phyloP scores from a whole-genome alignment of 106 monocot genomes.

The Acanthochlamys bracteata region DNA sequence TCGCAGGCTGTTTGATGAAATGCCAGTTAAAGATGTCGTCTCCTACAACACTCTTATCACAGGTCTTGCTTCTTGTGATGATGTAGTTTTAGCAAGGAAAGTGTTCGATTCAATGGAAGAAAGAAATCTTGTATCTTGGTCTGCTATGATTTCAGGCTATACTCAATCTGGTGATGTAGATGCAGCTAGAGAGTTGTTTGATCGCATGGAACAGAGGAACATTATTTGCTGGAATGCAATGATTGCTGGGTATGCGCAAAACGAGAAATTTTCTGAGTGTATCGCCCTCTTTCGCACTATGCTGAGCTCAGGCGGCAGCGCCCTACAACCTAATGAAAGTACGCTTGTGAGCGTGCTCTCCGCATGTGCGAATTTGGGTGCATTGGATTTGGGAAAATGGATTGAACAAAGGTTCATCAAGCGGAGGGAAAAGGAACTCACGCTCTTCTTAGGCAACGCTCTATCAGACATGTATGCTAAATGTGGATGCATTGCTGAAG shows the following conservation, averaged over 20 bases:
- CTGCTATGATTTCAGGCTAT: conserved; percentile 35
- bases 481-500: conserved; percentile 39
- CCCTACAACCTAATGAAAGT: conserved; percentile 21
- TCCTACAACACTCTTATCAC: conserved; percentile 35
- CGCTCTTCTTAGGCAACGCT: conserved; percentile 34
- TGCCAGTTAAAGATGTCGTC: conserved; percentile 24
- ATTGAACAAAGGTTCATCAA: conserved; percentile 18
- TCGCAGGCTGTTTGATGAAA: conserved; percentile 30
- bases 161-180: conserved; percentile 22
- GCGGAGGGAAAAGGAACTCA: conserved; percentile 15
- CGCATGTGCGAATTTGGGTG: conserved; percentile 32
- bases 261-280: conserved; percentile 21
- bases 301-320: conserved; percentile 2
- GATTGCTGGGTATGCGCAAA: conserved; percentile 31
- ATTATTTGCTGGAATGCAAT: conserved; percentile 36
- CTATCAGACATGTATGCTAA: conserved; percentile 41
- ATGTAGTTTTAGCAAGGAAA: conserved; percentile 13
- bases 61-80: conserved; percentile 14
- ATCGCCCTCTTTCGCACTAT: conserved; percentile 23
- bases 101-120: conserved; percentile 33
- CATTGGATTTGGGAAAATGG: conserved; percentile 30
- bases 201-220: conserved; percentile 24
- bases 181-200: conserved; percentile 27
- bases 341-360: conserved; percentile 38
- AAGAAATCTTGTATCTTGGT: conserved; percentile 36